Conservation (phyloP, 139 green algal species). For the Marvania coccoides region DNA sequence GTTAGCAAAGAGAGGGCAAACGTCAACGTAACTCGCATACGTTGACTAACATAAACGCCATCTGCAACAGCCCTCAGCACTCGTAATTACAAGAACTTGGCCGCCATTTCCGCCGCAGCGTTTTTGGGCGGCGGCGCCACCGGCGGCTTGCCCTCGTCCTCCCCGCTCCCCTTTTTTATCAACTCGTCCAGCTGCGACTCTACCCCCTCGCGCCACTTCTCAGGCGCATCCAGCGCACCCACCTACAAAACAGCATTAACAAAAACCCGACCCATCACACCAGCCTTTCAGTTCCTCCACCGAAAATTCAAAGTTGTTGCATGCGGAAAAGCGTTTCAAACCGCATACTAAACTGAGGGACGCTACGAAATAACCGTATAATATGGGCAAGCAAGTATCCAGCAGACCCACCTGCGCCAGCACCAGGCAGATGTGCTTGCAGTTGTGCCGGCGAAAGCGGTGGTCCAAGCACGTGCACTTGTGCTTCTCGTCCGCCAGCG, state of each 20-base stretch:
- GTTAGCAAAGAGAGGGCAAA: neutral
- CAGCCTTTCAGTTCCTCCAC: neutral
- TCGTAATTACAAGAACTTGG: slow-evolving; percentile 9
- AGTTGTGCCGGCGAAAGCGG: slow-evolving; percentile 25
- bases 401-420: neutral
- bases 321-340: no score
- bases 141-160: neutral
- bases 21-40: neutral
- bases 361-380: no score
- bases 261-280: neutral
- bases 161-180: slow-evolving; percentile 1
- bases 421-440: slow-evolving; percentile 30
- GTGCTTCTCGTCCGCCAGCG: slow-evolving; percentile 12
- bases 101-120: neutral
- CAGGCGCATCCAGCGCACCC: neutral
- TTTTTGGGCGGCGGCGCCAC: neutral
- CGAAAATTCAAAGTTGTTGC: neutral
- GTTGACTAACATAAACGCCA: neutral
- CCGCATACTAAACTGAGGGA: no score
- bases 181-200: slow-evolving; percentile 6
- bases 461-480: slow-evolving; percentile 26
- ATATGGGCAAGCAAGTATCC: no score
- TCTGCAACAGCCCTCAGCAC: neutral
- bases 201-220: slow-evolving; percentile 9
- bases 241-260: neutral